Percentiles rank a stretch among this genome's conserved stretches.
Evolutionary conservation across 768 basidiomycete species (phyloP).

Genomic region (Hygrocybe coccinea): DNA sequence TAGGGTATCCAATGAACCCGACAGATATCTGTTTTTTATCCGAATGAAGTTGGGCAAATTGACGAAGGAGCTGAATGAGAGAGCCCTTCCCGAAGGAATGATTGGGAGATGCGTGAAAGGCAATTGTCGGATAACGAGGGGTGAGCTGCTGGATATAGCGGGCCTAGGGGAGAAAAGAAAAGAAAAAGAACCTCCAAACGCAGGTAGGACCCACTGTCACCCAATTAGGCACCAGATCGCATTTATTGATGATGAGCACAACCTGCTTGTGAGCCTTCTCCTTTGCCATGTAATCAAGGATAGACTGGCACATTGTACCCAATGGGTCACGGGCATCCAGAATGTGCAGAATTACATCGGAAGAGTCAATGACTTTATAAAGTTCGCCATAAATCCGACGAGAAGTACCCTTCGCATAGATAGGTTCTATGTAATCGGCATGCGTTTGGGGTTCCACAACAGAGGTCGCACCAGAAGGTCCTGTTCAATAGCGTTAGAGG

Average conservation of each 20-base stretch:
- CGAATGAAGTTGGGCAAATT: constrained; percentile 94
- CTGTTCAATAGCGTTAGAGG: constrained; percentile 22
- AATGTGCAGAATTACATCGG: constrained; percentile 92
- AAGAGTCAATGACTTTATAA: constrained; percentile 99
- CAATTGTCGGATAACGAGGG: constrained; percentile 91
- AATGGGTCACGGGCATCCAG: constrained; percentile 93
- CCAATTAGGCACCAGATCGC: constrained; percentile 98
- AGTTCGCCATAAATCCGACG: constrained; percentile 95
- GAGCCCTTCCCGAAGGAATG: constrained; percentile 99
- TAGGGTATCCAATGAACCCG: constrained; percentile 96
- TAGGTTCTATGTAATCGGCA: constrained; percentile 81
- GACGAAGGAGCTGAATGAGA: constrained; percentile 91
- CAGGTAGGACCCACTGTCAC: constrained; percentile 69
- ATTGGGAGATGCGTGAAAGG: constrained; percentile 97
- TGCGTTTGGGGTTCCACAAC: constrained; percentile 56
- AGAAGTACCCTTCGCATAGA: constrained; percentile 93
- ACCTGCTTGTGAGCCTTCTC: constrained; percentile 98
- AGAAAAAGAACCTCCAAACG: constrained; percentile 4
- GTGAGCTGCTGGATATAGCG: constrained; percentile 95
- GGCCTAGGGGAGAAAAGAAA: constrained; percentile 47
- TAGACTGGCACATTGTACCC: constrained; percentile 92
- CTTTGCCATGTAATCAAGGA: constrained; percentile 88
- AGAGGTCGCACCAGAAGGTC: constrained; percentile 43
- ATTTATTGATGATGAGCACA: constrained; percentile 95
- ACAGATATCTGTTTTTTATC: constrained; percentile 99